Evolutionary conservation across 2,329 filamentous ascomycete species (phyloP).

Genomic region (Fusarium drepaniforme): DNA sequence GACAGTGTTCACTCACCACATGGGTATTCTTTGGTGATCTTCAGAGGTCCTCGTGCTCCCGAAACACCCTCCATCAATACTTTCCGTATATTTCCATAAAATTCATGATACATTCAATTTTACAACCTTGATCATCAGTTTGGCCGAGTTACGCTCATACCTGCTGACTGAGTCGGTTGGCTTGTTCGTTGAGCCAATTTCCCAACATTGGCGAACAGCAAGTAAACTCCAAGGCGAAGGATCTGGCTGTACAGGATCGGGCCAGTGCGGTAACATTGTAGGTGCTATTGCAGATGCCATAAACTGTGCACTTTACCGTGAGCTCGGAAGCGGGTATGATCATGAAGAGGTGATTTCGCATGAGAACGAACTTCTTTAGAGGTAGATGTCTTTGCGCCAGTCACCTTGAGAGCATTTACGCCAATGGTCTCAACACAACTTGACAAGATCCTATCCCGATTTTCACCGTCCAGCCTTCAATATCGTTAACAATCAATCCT

Average conservation of each 20-base stretch:
- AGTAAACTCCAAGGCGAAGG: slow-evolving; percentile 59
- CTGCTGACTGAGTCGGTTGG: slow-evolving; percentile 75
- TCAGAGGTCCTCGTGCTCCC: background rate
- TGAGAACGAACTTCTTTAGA: background rate
- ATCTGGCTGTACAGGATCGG: background rate
- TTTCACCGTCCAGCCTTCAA: background rate
- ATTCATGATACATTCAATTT: slow-evolving; percentile 67
- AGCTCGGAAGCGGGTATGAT: background rate
- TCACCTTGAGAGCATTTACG: background rate
- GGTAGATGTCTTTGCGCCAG: background rate
- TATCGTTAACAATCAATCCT: background rate
- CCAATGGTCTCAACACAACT: background rate
- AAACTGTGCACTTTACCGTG: background rate
- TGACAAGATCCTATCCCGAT: background rate
- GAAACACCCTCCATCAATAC: slow-evolving; percentile 51
- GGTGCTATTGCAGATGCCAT: background rate
- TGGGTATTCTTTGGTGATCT: background rate
- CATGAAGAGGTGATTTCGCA: background rate
- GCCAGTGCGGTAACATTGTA: background rate
- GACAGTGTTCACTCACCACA: background rate
- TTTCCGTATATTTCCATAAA: slow-evolving; percentile 70
- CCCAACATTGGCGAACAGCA: slow-evolving; percentile 70
- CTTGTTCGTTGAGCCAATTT: slow-evolving; percentile 76
- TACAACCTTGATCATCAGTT: slow-evolving; percentile 70
- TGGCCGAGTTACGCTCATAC: slow-evolving; percentile 72